Conservation (phyloP, 345 rosid species). For the Camelina sativa region DNA sequence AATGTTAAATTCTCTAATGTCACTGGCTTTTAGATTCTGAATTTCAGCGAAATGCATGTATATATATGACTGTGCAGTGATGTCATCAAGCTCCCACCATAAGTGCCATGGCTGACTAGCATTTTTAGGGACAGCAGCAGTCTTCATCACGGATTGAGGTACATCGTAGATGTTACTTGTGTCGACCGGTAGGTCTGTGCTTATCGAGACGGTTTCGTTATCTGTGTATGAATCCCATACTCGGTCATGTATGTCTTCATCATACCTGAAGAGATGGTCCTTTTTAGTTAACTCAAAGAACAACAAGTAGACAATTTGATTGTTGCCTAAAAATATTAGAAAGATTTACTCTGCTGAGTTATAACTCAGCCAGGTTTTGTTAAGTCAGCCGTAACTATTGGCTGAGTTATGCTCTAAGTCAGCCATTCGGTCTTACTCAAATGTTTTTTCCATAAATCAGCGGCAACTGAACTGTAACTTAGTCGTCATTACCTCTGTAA, state of each 20-base stretch:
- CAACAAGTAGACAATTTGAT: too few species aligned
- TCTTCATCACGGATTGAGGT: slow-evolving; percentile 39
- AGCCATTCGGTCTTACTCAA: too few species aligned
- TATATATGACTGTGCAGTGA: slow-evolving; percentile 25
- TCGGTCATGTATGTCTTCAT: slow-evolving; percentile 51
- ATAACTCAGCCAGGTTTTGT: too few species aligned
- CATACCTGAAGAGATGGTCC: slow-evolving; percentile 40
- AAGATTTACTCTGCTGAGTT: too few species aligned
- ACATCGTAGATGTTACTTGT: slow-evolving; percentile 8
- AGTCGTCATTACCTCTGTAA: too few species aligned
- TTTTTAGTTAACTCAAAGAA: not conserved
- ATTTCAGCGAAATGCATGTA: slow-evolving; percentile 60
- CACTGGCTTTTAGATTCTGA: slow-evolving; percentile 18
- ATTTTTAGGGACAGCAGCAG: slow-evolving; percentile 40
- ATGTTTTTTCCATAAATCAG: too few species aligned
- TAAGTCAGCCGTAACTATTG: too few species aligned
- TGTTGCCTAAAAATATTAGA: too few species aligned
- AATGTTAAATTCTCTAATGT: slow-evolving; percentile 46
- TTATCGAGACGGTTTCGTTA: not conserved
- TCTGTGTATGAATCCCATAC: slow-evolving; percentile 34
- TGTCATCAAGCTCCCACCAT: not conserved
- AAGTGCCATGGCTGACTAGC: slow-evolving; percentile 23
- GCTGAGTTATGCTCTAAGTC: too few species aligned
- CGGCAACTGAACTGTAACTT: too few species aligned
- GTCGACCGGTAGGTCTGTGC: slow-evolving; percentile 5